Percentiles rank a stretch among this genome's conserved stretches.
These are phyloP conservation scores for Spencermartinsiella europaea DNA, from an alignment of 805 yeast genomes.

Conservation along the genomic window DNA sequence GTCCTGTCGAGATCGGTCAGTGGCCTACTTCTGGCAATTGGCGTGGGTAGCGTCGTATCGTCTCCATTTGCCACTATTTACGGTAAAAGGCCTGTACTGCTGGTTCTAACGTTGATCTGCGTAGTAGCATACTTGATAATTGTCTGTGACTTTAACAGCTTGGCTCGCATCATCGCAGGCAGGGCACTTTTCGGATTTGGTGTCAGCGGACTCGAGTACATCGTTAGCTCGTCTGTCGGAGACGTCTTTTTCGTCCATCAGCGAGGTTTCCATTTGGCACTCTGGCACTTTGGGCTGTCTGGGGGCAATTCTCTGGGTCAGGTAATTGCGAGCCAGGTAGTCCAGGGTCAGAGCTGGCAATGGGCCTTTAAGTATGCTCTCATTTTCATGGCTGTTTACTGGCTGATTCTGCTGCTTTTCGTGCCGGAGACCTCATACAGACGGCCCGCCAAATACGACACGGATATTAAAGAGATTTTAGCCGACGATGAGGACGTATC, in stretches of 20 bases:
- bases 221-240: constrained; percentile 56
- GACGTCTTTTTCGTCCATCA: constrained; percentile 59
- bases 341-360: constrained; percentile 45
- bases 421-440: constrained; percentile 67
- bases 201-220: constrained; percentile 54
- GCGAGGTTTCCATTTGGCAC: constrained; percentile 54
- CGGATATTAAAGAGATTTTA: not conserved
- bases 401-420: constrained; percentile 44
- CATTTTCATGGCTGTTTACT: constrained; percentile 45
- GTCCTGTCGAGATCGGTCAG: constrained; percentile 37
- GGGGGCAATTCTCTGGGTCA: constrained; percentile 61
- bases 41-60: constrained; percentile 53
- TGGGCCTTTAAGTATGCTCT: constrained; percentile 60
- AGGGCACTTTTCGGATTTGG: constrained; percentile 57
- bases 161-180: constrained; percentile 51
- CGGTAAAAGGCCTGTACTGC: constrained; percentile 44
- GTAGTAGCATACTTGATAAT: constrained; percentile 43
- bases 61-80: constrained; percentile 53
- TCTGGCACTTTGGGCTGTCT: constrained; percentile 51
- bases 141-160: constrained; percentile 41
- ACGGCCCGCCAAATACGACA: constrained; percentile 39
- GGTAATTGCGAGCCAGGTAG: constrained; percentile 48
- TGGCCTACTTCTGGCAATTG: constrained; percentile 52
- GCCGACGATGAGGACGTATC: not conserved
- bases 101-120: not conserved